These are phyloP conservation scores for Coemansia sp. DNA, from an alignment of 371 early-diverging fungal genomes.

Conservation along the genomic window DNA sequence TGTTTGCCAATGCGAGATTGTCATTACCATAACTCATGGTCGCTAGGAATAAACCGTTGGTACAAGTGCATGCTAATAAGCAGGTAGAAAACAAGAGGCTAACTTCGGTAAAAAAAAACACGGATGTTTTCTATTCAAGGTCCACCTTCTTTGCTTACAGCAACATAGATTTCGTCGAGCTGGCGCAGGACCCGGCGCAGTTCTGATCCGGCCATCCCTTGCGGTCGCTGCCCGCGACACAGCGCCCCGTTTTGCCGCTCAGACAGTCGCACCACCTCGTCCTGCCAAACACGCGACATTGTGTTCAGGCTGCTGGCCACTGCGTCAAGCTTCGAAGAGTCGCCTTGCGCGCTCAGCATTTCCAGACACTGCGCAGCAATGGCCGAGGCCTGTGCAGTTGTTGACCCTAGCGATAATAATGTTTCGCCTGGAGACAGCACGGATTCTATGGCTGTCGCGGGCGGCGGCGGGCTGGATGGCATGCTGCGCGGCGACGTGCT, in stretches of 20 bases:
- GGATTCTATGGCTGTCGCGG: not conserved
- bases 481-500: slow-evolving; percentile 15
- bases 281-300: slow-evolving; percentile 38
- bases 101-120: too few relatives aligned
- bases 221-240: not conserved
- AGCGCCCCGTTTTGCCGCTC: not conserved
- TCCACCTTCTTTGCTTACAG: not conserved
- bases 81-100: too few relatives aligned
- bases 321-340: not conserved
- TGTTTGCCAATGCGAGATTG: too few relatives aligned
- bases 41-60: too few relatives aligned
- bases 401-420: slow-evolving; percentile 19
- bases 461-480: slow-evolving; percentile 15
- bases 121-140: too few relatives aligned
- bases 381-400: slow-evolving; percentile 34
- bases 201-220: slow-evolving; percentile 17
- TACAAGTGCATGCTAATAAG: too few relatives aligned
- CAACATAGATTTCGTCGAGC: slow-evolving; percentile 16
- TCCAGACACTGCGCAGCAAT: slow-evolving; percentile 15
- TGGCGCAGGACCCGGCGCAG: slow-evolving; percentile 24
- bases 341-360: not conserved
- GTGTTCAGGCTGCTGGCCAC: slow-evolving; percentile 24
- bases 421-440: slow-evolving; percentile 23
- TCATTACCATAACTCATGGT: too few relatives aligned
- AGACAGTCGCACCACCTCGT: slow-evolving; percentile 22